Evolutionary conservation across 2,329 filamentous ascomycete genomes (phyloP).

Genomic region (Sclerotinia trifoliorum): DNA sequence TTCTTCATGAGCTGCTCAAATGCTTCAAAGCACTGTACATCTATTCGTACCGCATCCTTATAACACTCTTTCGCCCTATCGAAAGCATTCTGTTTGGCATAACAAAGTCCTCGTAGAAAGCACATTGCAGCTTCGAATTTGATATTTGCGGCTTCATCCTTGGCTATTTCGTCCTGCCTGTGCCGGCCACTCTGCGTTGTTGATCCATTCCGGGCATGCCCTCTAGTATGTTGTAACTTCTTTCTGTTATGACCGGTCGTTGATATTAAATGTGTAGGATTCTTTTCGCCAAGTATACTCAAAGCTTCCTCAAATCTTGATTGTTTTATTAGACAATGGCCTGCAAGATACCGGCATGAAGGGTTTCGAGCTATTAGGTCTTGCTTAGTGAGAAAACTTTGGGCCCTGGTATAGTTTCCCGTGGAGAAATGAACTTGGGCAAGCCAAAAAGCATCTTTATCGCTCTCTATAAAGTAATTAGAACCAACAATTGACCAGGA

Average conservation of each 20-base stretch:
- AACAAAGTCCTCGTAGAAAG: slow-evolving; percentile 89
- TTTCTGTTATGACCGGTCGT: slow-evolving; percentile 60
- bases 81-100: slow-evolving; percentile 95
- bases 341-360: slow-evolving; percentile 88
- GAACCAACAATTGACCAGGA: slow-evolving; percentile 17
- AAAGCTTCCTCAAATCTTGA: slow-evolving; percentile 87
- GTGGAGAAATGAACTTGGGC: slow-evolving; percentile 97
- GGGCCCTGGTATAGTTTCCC: slow-evolving; percentile 89
- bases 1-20: slow-evolving; percentile 99
- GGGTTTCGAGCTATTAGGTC: slow-evolving; percentile 79
- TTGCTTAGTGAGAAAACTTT: slow-evolving; percentile 79
- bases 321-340: slow-evolving; percentile 92
- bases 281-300: slow-evolving; percentile 81
- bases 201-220: slow-evolving; percentile 50
- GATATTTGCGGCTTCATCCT: slow-evolving; percentile 72
- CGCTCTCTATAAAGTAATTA: slow-evolving; percentile 64
- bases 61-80: slow-evolving; percentile 98
- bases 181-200: slow-evolving; percentile 44
- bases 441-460: slow-evolving; percentile 93
- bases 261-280: slow-evolving; percentile 82
- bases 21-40: slow-evolving; percentile 97
- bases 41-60: slow-evolving; percentile 93
- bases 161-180: slow-evolving; percentile 35
- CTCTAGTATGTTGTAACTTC: slow-evolving; percentile 68
- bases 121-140: slow-evolving; percentile 97